phyloP scores from a whole-genome alignment of 2,329 filamentous ascomycete genomes.

The Trichoderma guizhouense region DNA sequence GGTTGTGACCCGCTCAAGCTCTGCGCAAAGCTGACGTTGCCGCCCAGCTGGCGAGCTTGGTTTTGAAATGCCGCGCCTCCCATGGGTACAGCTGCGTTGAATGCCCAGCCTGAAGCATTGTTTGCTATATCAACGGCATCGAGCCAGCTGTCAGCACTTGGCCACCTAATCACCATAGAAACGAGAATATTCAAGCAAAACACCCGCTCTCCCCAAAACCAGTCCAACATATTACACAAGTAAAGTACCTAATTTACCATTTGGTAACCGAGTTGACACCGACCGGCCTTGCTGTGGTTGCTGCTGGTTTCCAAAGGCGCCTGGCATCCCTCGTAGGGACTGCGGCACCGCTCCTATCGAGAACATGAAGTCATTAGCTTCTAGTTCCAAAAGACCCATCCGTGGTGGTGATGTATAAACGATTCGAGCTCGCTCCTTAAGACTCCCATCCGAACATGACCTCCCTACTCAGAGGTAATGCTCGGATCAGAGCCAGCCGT shows the following conservation, averaged over 20 bases:
- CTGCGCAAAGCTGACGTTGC: constrained; percentile 64
- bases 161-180: not conserved
- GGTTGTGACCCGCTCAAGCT: constrained; percentile 62
- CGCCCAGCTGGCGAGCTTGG: constrained; percentile 51
- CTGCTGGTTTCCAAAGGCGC: constrained; percentile 57
- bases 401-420: not conserved
- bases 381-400: not conserved
- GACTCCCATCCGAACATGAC: not conserved
- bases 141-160: constrained; percentile 18
- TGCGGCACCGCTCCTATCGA: constrained; percentile 56
- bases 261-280: constrained; percentile 58
- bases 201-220: not conserved
- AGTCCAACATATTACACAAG: not conserved
- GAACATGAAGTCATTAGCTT: constrained; percentile 18
- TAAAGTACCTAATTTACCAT: constrained; percentile 58
- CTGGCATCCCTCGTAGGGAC: constrained; percentile 59
- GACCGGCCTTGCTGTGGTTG: constrained; percentile 55
- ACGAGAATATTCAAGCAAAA: not conserved
- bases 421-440: not conserved
- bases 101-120: constrained; percentile 58
- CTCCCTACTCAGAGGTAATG: not conserved
- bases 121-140: constrained; percentile 40
- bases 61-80: constrained; percentile 53
- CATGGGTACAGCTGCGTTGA: constrained; percentile 61
- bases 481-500: not conserved